Evolutionary conservation across 2,329 filamentous ascomycete species (phyloP), one percentile per base, ranked within the genome.

Genomic region (Westerdykella aurantiaca): DNA sequence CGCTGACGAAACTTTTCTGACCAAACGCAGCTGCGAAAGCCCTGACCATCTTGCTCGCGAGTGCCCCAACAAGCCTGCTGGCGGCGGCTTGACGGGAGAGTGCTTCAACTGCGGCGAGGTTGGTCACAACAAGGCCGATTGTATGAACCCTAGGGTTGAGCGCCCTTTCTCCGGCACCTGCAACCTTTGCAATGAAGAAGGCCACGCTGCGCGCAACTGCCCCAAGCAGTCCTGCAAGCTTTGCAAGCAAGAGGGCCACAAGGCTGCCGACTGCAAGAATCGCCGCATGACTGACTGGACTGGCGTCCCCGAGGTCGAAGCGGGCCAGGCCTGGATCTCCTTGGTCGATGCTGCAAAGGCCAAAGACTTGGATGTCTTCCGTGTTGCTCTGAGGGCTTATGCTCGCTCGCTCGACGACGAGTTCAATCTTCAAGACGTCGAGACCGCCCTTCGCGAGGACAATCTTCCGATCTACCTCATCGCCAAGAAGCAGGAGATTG

Each of bases 41-140:
- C 55, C 59, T 3, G 69, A 68, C 1, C 74, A 76, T 58, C 73
- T 73, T 43, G 66, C 72, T 33, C 70, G 71, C 41, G 72, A 77
- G 34, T 78, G 74, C 47, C 69, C 72, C 1, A 59, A 72, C 38
- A 68, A 73, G 68, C 58, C 57, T 17, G 49, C 52, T 22, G 57
- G 60, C 31, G 53, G 57, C 34, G 57, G 60, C 14, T 61, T 66
- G 57, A 69, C 59, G 12, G 69, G 73, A 17, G 71, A 69, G 37
- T 82, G 79, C 69, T 82, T 68, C 72, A 82, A 82, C 64, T 83
- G 80, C 50, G 77, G 78, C 41, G 64, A 81, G 52, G 54, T 68
- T 25, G 77, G 81, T 12, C 82, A 85, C 70, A 79, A 72, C 64
- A 83, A 81, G 64, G 66, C 73, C 1, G 81, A 85, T 6, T 85